Evolutionary conservation across 805 yeast species (phyloP).

Genomic region (Kodamaea leandrae): DNA sequence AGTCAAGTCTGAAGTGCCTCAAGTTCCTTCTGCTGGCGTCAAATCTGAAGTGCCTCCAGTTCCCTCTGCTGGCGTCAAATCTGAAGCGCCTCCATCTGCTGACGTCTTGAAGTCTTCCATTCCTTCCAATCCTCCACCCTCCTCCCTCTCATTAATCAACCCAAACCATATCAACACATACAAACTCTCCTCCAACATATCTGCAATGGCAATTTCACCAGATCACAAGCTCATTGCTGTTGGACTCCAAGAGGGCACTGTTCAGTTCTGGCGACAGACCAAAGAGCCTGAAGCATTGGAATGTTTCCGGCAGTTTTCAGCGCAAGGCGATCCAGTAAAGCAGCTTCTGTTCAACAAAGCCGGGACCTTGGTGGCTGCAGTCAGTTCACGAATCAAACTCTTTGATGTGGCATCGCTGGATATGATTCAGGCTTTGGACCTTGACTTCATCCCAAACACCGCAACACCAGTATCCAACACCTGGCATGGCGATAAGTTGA

Average conservation of each 20-base stretch:
- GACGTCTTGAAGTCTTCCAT: no score
- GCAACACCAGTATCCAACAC: constrained; percentile 9
- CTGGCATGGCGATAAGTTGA: constrained; percentile 16
- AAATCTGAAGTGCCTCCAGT: no score
- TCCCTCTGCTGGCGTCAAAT: no score
- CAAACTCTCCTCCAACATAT: constrained; percentile 6
- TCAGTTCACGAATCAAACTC: constrained; percentile 21
- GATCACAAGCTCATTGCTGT: constrained; percentile 16
- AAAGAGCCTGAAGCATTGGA: constrained; percentile 11
- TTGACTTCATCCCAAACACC: constrained; percentile 23
- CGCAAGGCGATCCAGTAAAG: constrained; percentile 11
- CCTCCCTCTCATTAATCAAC: not conserved
- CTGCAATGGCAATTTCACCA: constrained; percentile 13
- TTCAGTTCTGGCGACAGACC: constrained; percentile 21
- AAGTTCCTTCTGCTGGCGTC: no score
- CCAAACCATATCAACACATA: not conserved
- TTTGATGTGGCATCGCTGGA: constrained; percentile 36
- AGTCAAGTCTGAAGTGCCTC: no score
- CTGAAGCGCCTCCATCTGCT: no score
- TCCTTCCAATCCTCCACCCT: no score
- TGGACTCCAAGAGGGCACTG: constrained; percentile 20
- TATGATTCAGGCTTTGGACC: constrained; percentile 30
- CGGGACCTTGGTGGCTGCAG: constrained; percentile 23
- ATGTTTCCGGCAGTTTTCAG: constrained; percentile 17
- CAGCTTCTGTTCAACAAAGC: constrained; percentile 17